These are phyloP conservation scores for Centella asiatica DNA, from an alignment of 129 eudicot species.

Conservation along the genomic window DNA sequence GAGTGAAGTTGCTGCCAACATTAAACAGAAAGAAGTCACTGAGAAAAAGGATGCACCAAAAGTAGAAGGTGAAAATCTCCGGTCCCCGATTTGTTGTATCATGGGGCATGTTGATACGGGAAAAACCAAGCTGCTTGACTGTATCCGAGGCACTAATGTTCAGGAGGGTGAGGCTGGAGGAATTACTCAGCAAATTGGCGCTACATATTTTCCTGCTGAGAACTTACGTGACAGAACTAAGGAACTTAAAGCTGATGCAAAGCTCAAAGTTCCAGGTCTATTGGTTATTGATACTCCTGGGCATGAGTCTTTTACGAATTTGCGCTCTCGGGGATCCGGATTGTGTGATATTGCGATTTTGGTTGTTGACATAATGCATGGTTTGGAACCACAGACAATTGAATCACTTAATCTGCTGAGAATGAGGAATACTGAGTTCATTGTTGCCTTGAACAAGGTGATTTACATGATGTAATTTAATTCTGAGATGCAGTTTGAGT, in stretches of 20 bases:
- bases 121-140: conserved; percentile 89
- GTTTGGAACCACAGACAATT: conserved; percentile 89
- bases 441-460: conserved; percentile 91
- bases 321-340: conserved; percentile 93
- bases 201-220: conserved; percentile 90
- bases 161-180: conserved; percentile 99
- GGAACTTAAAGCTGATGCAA: conserved; percentile 92
- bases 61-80: conserved; percentile 45
- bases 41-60: conserved; percentile 31
- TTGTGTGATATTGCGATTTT: conserved; percentile 90
- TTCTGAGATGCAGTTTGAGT: conserved; percentile 1
- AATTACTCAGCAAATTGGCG: conserved; percentile 96
- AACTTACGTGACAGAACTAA: conserved; percentile 89
- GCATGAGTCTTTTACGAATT: conserved; percentile 83
- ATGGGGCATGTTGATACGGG: conserved; percentile 99
- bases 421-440: conserved; percentile 87
- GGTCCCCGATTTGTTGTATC: conserved; percentile 96
- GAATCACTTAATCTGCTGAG: conserved; percentile 81
- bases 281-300: conserved; percentile 97
- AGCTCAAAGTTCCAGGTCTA: conserved; percentile 82
- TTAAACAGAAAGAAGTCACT: conserved; percentile 22
- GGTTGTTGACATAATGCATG: conserved; percentile 98
- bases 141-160: conserved; percentile 91
- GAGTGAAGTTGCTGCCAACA: conserved; percentile 28
- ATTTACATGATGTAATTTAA: neutral